phyloP scores from a whole-genome alignment of 305 asterid genomes.

The Striga hermonthica region DNA sequence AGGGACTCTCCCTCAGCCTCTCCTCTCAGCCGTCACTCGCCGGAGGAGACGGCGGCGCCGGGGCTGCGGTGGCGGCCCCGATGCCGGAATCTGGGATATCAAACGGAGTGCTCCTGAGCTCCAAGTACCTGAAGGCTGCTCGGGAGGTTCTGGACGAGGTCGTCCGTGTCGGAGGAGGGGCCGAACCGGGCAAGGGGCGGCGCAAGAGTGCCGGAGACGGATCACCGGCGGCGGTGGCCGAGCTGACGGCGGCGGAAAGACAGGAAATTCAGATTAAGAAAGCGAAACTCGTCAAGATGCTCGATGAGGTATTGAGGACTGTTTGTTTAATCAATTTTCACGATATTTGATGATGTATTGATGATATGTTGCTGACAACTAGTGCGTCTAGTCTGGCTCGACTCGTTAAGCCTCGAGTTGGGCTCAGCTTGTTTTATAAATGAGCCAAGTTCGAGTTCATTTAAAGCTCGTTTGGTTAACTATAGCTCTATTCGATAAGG shows the following conservation, averaged over 20 bases:
- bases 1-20: slow-evolving; percentile 70
- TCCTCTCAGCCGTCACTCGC: slow-evolving; percentile 63
- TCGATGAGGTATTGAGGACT: slow-evolving; percentile 64
- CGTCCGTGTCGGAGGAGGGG: slow-evolving; percentile 65
- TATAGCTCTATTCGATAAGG: no score
- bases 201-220: slow-evolving; percentile 44
- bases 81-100: slow-evolving; percentile 69
- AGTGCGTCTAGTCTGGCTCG: no score
- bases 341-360: slow-evolving; percentile 4
- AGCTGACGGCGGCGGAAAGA: slow-evolving; percentile 67
- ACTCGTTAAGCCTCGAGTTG: no score
- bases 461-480: no score
- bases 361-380: background rate
- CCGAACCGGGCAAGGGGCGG: slow-evolving; percentile 33
- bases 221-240: slow-evolving; percentile 50
- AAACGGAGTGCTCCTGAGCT: slow-evolving; percentile 54
- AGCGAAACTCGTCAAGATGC: slow-evolving; percentile 90
- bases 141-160: slow-evolving; percentile 90
- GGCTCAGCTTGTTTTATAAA: no score
- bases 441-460: no score
- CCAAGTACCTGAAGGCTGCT: slow-evolving; percentile 73
- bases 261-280: slow-evolving; percentile 95
- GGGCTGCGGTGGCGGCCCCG: slow-evolving; percentile 56
- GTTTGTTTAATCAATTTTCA: background rate
- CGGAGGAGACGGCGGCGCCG: slow-evolving; percentile 40